phyloP scores from a whole-genome alignment of 352 stramenopile genomes.

The Phytophthora constricta region DNA sequence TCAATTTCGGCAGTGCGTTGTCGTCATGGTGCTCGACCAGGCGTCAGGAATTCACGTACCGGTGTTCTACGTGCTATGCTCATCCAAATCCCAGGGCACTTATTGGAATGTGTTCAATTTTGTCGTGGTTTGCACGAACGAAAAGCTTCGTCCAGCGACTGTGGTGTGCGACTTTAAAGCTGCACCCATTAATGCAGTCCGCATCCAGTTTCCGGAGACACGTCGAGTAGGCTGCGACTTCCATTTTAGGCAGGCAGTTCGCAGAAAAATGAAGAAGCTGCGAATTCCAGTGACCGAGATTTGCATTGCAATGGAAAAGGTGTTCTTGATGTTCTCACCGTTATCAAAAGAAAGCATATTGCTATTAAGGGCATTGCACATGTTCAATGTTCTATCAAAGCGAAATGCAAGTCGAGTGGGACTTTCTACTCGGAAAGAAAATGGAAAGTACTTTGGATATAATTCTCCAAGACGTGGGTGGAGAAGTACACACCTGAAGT shows the following conservation, averaged over 20 bases:
- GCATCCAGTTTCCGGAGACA: conserved; percentile 11
- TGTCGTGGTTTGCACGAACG: not conserved
- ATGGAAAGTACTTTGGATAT: not conserved
- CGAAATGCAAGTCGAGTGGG: not conserved
- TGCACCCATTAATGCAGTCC: conserved; percentile 9
- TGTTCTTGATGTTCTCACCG: conserved; percentile 1
- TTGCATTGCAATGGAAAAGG: not conserved
- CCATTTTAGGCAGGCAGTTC: not conserved
- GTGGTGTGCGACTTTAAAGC: conserved; percentile 20
- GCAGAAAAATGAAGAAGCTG: not conserved
- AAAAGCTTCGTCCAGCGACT: not conserved
- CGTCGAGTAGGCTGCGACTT: conserved; percentile 10
- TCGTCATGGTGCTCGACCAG: conserved; percentile 19
- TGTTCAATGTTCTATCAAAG: not conserved
- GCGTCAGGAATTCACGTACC: not conserved
- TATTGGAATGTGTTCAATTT: conserved; percentile 17
- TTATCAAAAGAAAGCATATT: not conserved
- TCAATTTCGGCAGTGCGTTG: conserved; percentile 10
- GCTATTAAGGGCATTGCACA: not conserved
- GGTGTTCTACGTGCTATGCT: conserved; percentile 10
- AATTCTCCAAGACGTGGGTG: not conserved
- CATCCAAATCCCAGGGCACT: not conserved
- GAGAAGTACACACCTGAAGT: not conserved
- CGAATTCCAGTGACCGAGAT: not conserved
- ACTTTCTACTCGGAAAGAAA: not conserved